phyloP scores from a whole-genome alignment of 2,329 filamentous ascomycete genomes.

The Escovopsis weberi region DNA sequence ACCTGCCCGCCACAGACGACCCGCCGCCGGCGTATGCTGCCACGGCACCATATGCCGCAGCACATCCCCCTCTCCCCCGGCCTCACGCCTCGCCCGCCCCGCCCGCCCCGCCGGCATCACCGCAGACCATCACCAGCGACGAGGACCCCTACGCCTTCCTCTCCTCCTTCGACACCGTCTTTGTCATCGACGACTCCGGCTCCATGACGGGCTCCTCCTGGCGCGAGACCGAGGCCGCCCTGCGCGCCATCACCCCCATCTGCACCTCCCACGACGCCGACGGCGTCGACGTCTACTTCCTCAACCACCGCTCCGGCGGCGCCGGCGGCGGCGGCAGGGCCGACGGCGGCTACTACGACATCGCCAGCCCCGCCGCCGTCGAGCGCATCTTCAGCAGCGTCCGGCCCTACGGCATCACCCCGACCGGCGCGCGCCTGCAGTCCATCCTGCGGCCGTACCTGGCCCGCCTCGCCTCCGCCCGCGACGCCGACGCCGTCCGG shows the following conservation, averaged over 20 bases:
- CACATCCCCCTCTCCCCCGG: no score
- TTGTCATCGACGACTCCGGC: conserved; percentile 83
- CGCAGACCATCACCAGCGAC: conserved; percentile 18
- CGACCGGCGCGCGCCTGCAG: conserved; percentile 57
- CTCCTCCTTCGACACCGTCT: conserved; percentile 66
- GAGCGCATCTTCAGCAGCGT: conserved; percentile 56
- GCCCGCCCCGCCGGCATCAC: not conserved
- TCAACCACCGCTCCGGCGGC: conserved; percentile 48
- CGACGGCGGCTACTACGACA: conserved; percentile 45
- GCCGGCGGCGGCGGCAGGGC: conserved; percentile 23
- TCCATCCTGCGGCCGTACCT: conserved; percentile 64
- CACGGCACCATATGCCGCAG: not conserved
- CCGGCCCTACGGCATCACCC: conserved; percentile 51
- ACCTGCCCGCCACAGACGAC: conserved; percentile 7
- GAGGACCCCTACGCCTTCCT: conserved; percentile 69
- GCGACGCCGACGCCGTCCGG: conserved; percentile 38
- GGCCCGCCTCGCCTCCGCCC: conserved; percentile 20
- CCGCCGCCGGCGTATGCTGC: conserved; percentile 21
- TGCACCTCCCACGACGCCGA: conserved; percentile 68
- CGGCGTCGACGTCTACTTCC: conserved; percentile 82
- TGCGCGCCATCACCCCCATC: conserved; percentile 64
- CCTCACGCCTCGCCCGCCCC: no score
- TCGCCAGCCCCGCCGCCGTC: conserved; percentile 44
- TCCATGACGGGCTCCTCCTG: conserved; percentile 71
- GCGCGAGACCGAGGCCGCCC: conserved; percentile 56